These are phyloP conservation scores for Fraxinus excelsior DNA, from an alignment of 257 asterid genomes.

Conservation along the genomic window DNA sequence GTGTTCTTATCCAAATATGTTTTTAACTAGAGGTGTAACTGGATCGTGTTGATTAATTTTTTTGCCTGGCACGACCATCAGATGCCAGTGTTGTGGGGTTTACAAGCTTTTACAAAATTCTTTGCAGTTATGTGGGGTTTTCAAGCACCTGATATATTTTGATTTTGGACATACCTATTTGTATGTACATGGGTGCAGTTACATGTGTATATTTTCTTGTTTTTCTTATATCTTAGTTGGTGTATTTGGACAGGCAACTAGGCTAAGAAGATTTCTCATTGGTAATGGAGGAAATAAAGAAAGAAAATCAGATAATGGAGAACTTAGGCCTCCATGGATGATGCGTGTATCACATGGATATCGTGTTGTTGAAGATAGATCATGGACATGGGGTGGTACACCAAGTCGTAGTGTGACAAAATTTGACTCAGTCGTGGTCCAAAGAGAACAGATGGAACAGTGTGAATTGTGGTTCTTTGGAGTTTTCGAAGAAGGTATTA, in stretches of 20 bases:
- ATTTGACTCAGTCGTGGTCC: constrained; percentile 44
- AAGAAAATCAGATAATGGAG: constrained; percentile 29
- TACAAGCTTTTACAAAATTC: too few relatives aligned
- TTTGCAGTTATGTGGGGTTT: too few relatives aligned
- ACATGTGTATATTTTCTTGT: not conserved
- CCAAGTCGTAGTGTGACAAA: not conserved
- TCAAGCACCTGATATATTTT: too few relatives aligned
- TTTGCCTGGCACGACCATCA: too few relatives aligned
- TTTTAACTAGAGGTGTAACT: too few relatives aligned
- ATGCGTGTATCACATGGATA: constrained; percentile 47
- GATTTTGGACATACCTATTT: not conserved
- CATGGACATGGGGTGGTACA: not conserved
- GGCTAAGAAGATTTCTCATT: constrained; percentile 33
- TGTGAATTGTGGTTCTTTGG: constrained; percentile 61
- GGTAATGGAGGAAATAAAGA: constrained; percentile 30
- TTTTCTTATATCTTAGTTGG: not conserved
- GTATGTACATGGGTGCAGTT: not conserved
- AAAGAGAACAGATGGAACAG: constrained; percentile 44
- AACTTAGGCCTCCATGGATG: constrained; percentile 43
- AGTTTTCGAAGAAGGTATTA: constrained; percentile 49
- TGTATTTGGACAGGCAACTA: constrained; percentile 29
- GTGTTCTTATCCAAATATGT: too few relatives aligned
- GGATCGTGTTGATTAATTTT: too few relatives aligned
- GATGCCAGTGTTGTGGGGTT: too few relatives aligned
- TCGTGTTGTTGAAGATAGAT: constrained; percentile 31